Conservation (phyloP, 139 green algal species). For the Astrephomene gubernaculifera region DNA sequence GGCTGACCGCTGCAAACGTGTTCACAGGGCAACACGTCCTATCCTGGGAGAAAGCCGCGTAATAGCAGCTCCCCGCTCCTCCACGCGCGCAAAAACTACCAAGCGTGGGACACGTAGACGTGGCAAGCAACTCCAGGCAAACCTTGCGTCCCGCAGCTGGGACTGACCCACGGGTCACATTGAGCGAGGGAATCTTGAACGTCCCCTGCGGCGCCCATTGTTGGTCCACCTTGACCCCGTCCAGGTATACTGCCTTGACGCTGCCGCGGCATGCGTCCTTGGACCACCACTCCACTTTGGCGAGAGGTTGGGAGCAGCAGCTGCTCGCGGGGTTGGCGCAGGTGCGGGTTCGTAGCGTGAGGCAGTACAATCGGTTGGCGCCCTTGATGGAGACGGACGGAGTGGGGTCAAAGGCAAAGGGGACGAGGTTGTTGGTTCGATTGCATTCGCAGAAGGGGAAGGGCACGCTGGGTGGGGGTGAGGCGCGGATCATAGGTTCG, state of each 20-base stretch:
- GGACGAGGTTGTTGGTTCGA: background rate
- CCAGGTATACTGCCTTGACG: background rate
- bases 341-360: background rate
- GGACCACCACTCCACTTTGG: constrained; percentile 33
- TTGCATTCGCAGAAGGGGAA: constrained; percentile 46
- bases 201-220: background rate
- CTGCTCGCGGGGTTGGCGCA: background rate
- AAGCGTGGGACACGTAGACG: background rate
- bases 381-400: background rate
- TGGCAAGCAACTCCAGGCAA: constrained; percentile 13
- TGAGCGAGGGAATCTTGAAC: constrained; percentile 31
- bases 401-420: background rate
- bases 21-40: background rate
- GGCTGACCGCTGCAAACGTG: constrained; percentile 1
- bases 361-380: constrained; percentile 8
- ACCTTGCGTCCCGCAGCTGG: background rate
- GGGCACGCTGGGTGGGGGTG: background rate
- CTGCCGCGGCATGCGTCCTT: constrained; percentile 25
- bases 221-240: constrained; percentile 23
- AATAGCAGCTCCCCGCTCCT: background rate
- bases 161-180: background rate
- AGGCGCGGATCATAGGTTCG: too few species aligned
- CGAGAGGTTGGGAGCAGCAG: constrained; percentile 6
- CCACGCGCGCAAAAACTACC: constrained; percentile 16
- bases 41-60: background rate